Conservation (phyloP, 176 grass and related monocot species). For the Rhynchospora pubera region DNA sequence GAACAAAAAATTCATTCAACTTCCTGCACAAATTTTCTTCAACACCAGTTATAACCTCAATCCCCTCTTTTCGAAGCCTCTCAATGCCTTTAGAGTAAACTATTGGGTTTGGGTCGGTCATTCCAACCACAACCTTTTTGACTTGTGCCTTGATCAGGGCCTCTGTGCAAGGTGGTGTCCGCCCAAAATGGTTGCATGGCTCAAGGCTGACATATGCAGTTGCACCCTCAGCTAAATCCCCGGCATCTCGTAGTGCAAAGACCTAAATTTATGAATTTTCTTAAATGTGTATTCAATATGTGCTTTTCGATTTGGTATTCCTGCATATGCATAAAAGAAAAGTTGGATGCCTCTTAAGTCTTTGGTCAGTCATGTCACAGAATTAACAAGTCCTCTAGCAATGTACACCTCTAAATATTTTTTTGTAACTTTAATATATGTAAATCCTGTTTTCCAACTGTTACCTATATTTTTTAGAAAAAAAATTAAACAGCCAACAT, state of each 20-base stretch:
- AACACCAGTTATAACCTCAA: conserved; percentile 46
- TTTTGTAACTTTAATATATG: not conserved
- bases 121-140: conserved; percentile 82
- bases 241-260: conserved; percentile 84
- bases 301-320: not conserved
- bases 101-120: conserved; percentile 91
- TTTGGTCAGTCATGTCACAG: not conserved
- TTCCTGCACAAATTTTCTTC: conserved; percentile 55
- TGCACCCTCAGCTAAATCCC: conserved; percentile 54
- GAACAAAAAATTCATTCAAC: conserved; percentile 73
- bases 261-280: conserved; percentile 40
- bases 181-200: conserved; percentile 82
- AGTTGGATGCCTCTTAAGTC: not conserved
- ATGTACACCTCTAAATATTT: not conserved
- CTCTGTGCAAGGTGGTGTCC: conserved; percentile 83
- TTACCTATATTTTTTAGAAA: too few species aligned
- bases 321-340: not conserved
- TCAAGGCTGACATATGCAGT: conserved; percentile 85
- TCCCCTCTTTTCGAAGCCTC: conserved; percentile 52
- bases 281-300: not conserved
- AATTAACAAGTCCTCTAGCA: not conserved
- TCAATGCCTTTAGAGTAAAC: conserved; percentile 88
- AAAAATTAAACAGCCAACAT: not conserved
- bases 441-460: not conserved
- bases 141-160: conserved; percentile 64